Percentiles rank a stretch among this genome's conserved stretches.
Evolutionary conservation across 805 yeast genomes (phyloP).

Genomic region (Metschnikowia bowlesiae): DNA sequence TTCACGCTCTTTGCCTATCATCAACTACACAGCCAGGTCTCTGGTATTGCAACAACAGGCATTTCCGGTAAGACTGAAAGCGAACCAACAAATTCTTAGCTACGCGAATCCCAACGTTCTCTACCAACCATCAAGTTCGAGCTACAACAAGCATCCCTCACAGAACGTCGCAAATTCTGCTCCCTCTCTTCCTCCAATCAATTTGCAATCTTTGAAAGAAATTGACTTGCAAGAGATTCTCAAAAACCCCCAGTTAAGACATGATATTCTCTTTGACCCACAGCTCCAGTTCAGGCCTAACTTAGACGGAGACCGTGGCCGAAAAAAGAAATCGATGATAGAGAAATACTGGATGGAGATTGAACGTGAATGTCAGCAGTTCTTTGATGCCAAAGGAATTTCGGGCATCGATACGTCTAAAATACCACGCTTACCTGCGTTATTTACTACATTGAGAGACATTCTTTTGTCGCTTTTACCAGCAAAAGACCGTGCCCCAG

Average conservation of each 20-base stretch:
- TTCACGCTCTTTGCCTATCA: conserved; percentile 40
- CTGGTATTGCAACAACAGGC: conserved; percentile 13
- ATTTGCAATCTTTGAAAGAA: conserved; percentile 74
- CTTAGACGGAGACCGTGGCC: conserved; percentile 85
- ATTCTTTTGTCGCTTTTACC: conserved; percentile 75
- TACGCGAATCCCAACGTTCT: conserved; percentile 4
- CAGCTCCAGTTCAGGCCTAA: conserved; percentile 88
- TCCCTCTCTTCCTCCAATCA: conserved; percentile 74
- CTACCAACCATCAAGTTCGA: conserved; percentile 5
- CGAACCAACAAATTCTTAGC: conserved; percentile 18
- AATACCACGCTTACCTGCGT: conserved; percentile 52
- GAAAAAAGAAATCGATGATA: conserved; percentile 66
- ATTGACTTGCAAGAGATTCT: conserved; percentile 84
- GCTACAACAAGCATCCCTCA: conserved; percentile 7
- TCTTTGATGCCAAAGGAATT: conserved; percentile 18
- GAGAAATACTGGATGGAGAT: conserved; percentile 84
- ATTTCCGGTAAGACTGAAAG: conserved; percentile 10
- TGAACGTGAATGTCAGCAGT: conserved; percentile 57
- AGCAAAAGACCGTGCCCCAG: conserved; percentile 61
- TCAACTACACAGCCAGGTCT: conserved; percentile 26
- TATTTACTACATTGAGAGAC: conserved; percentile 75
- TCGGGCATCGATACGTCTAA: conserved; percentile 18
- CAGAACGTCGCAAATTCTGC: conserved; percentile 6
- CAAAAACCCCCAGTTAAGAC: conserved; percentile 88
- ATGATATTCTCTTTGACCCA: conserved; percentile 89